Evolutionary conservation across 768 basidiomycete genomes (phyloP), one percentile per base, ranked within the genome.

Genomic region (Krasilnikovozyma curviuscula): DNA sequence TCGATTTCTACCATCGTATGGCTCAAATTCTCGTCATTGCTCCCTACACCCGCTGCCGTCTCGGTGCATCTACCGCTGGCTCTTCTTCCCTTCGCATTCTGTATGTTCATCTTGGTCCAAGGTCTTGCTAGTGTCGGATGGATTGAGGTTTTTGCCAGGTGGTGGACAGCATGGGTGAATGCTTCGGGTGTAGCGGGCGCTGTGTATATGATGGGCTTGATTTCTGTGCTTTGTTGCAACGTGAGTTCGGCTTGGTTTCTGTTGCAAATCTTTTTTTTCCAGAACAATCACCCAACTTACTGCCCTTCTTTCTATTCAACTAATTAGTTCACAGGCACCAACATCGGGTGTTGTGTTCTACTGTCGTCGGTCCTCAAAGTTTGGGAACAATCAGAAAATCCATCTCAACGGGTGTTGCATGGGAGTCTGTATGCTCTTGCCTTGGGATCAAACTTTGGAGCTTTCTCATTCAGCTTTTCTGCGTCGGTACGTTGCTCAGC

Each of bases 21-120:
- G 19, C 40, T 43, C 14, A 9, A 8, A 21, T 21, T 18, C 34
- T 9, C 18, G 14, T 24, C 33, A 9, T 9, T 16, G 14, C 7
- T 46, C 32, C 12, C 24, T 7, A 18, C 46, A 38, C 37, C 9
- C 37, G 7, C 37, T 38, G n/a, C 37, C 37, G 7, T 18, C 8
- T 23, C 37, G 9, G 37, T 30, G 1, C 73, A 78, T 18, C 69
- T 89, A 0, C 89, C 86, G 0, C 76, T 86, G 50, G 71, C 76
- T 12, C 74, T 93, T 7, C 68, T 93, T 14, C 84, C 84, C 0
- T 97, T 97, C 59, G 83, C 86, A 0, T 86, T 95, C 60, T 78
- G 81, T 1, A 85, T 89, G 64, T 95, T 97, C 67, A 84, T 95
- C 55, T 74, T 97, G 48, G 83, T 91, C 49, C 81, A 89, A 59